Percentiles rank a stretch among this genome's conserved stretches.
These are phyloP conservation scores for Kwoniella dejecticola DNA, from an alignment of 768 basidiomycete species.

Conservation along the genomic window DNA sequence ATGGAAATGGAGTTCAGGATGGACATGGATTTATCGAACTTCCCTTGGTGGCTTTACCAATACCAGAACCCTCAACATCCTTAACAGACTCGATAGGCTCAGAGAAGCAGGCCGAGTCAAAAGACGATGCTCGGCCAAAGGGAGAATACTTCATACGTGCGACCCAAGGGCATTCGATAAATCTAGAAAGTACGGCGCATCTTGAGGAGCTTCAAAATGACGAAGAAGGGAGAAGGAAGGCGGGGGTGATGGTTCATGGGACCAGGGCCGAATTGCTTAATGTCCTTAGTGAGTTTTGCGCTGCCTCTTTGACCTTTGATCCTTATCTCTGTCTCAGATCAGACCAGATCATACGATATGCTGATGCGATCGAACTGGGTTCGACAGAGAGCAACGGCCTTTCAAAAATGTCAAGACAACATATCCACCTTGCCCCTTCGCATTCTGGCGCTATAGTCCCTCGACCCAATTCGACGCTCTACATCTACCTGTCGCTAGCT, in stretches of 20 bases:
- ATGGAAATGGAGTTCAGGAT: too few species aligned
- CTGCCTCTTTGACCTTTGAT: too few species aligned
- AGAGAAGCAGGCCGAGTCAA: background rate
- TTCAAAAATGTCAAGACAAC: conserved; percentile 82
- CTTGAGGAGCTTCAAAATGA: conserved; percentile 35
- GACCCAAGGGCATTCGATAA: conserved; percentile 52
- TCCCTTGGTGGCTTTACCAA: too few species aligned
- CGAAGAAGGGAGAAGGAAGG: conserved; percentile 66
- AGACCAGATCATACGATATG: background rate
- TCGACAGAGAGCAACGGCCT: conserved; percentile 60
- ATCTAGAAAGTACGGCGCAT: conserved; percentile 46
- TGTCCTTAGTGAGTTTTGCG: conserved; percentile 42
- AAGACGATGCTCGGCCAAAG: background rate
- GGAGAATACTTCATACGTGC: conserved; percentile 53
- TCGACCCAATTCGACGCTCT: conserved; percentile 72
- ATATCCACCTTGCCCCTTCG: conserved; percentile 88
- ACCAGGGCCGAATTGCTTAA: conserved; percentile 51
- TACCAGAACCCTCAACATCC: conserved; percentile 35
- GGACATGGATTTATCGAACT: too few species aligned
- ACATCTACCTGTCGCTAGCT: conserved; percentile 77
- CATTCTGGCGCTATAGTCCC: conserved; percentile 65
- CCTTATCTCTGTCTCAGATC: background rate
- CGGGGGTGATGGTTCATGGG: conserved; percentile 57
- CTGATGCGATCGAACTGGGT: too few species aligned
- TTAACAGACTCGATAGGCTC: too few species aligned